A percentile compares a stretch with the other conserved stretches of the same genome.
phyloP scores from a whole-genome alignment of 371 early-diverging fungal species.

The Rhizopus microsporus region DNA sequence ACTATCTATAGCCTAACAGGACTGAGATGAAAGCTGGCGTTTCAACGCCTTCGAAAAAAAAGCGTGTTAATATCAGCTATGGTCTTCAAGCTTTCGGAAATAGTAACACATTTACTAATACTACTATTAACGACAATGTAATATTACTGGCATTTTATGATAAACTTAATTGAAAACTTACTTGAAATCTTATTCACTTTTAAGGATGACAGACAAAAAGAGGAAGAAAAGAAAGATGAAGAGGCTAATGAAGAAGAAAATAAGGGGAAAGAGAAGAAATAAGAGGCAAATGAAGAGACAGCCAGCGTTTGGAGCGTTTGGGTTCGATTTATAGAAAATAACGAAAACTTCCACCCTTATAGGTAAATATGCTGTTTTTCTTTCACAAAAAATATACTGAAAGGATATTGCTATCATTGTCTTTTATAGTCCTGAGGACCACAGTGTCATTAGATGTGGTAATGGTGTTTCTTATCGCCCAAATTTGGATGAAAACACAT shows the following conservation, averaged over 20 bases:
- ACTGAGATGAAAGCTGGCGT: neutral
- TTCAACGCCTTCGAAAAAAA: neutral
- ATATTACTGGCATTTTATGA: conserved; percentile 2
- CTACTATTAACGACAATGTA: neutral
- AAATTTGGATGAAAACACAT: conserved; percentile 13
- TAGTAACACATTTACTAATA: too few relatives aligned
- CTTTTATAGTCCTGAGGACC: conserved; percentile 18
- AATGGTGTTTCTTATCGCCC: conserved; percentile 8
- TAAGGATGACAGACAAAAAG: conserved; percentile 2
- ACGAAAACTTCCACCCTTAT: conserved; percentile 11
- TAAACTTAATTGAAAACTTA: neutral
- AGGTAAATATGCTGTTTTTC: conserved; percentile 10
- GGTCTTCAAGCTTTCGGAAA: neutral
- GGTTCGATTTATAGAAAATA: conserved; percentile 11
- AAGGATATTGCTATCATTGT: conserved; percentile 6
- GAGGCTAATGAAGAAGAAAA: neutral
- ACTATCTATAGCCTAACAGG: neutral
- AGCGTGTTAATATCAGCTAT: neutral
- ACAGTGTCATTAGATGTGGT: conserved; percentile 17
- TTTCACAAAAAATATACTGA: neutral
- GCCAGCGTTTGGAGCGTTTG: conserved; percentile 12
- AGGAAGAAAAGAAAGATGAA: neutral
- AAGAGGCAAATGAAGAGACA: too few relatives aligned
- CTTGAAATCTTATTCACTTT: too few relatives aligned
- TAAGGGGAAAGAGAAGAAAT: too few relatives aligned